These are phyloP conservation scores for Suillus placidus DNA, from an alignment of 768 basidiomycete genomes.

Conservation along the genomic window DNA sequence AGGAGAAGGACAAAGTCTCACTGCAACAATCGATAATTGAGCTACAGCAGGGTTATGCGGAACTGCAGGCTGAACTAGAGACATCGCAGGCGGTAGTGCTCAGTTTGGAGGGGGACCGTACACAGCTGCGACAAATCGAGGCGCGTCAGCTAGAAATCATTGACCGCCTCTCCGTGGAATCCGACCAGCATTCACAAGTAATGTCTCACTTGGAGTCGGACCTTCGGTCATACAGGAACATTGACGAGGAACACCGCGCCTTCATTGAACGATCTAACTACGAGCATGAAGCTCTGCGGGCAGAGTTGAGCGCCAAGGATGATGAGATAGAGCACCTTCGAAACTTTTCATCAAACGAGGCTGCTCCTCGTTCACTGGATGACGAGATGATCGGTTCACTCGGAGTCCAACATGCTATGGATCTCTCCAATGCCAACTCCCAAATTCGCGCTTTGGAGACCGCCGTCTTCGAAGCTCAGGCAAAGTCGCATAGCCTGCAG, in stretches of 20 bases:
- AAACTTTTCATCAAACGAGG: constrained; percentile 41
- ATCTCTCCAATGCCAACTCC: constrained; percentile 78
- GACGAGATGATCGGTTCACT: constrained; percentile 73
- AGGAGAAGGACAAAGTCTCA: constrained; percentile 55
- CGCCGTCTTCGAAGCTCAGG: constrained; percentile 72
- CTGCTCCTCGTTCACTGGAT: constrained; percentile 59
- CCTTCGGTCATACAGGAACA: constrained; percentile 47
- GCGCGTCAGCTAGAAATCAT: constrained; percentile 59
- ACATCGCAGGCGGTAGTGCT: constrained; percentile 53
- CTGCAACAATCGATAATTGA: constrained; percentile 56
- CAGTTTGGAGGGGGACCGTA: constrained; percentile 67
- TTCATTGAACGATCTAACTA: constrained; percentile 65
- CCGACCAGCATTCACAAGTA: constrained; percentile 56
- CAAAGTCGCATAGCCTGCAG: constrained; percentile 65
- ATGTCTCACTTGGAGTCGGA: constrained; percentile 54
- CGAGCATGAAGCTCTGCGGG: constrained; percentile 71
- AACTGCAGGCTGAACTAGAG: constrained; percentile 66
- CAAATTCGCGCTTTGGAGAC: constrained; percentile 79
- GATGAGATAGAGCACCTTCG: constrained; percentile 65
- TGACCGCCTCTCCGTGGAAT: constrained; percentile 50
- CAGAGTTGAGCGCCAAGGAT: constrained; percentile 62
- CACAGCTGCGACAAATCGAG: constrained; percentile 57
- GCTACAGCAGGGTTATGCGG: constrained; percentile 60
- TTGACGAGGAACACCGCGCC: constrained; percentile 62
- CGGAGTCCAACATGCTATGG: constrained; percentile 75